Evolutionary conservation across 768 basidiomycete species (phyloP), one percentile per base, ranked within the genome.

Genomic region (Daedalea quercina): DNA sequence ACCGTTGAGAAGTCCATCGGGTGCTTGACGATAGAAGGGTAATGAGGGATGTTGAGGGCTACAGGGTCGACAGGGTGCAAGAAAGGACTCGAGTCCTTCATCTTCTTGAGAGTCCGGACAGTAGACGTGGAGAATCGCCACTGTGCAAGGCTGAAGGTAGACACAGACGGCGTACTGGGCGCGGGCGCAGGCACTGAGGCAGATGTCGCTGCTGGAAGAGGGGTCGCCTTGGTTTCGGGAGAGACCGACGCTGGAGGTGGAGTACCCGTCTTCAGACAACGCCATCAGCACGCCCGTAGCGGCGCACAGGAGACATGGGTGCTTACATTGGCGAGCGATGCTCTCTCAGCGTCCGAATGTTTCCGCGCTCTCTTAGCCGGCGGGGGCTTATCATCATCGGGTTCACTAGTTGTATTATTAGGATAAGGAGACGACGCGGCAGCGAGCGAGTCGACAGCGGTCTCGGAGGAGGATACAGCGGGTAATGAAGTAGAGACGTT

Each of bases 1-100:
- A 97, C 81, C 42, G 95, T 96, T 2, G 83, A 78, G 44, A 99
- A 78, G 66, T 98, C 96, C 91, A 97, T 97, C 0, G 96, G 96
- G 24, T 77, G 80, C 64, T 85, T 90, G 70, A 99, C 81, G 65
- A 98, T 82, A 43, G 76, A 76, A 33, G 80, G 80, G 62, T 99
- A 99, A 66, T 95, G 92, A 9, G 93, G 95, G 55, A 91, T 82
- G 55, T 81, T 82, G 60, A 92, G 73, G 8, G 82, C 86, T 59
- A 94, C 78, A 20, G 85, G 78, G 67, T 99, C 96, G 52, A 99
- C 96, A 19, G 96, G 94, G 47, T 75, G 76, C 49, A 87, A 69
- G 72, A 99, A 99, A 1, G 93, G 84, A 1, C 66, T 63, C 0
- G 91, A 82, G 50, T 95, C 91, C 66, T 90, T 91, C 65, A 82